Evolutionary conservation across 805 yeast species (phyloP).

Genomic region (Wickerhamomyces bisporus): DNA sequence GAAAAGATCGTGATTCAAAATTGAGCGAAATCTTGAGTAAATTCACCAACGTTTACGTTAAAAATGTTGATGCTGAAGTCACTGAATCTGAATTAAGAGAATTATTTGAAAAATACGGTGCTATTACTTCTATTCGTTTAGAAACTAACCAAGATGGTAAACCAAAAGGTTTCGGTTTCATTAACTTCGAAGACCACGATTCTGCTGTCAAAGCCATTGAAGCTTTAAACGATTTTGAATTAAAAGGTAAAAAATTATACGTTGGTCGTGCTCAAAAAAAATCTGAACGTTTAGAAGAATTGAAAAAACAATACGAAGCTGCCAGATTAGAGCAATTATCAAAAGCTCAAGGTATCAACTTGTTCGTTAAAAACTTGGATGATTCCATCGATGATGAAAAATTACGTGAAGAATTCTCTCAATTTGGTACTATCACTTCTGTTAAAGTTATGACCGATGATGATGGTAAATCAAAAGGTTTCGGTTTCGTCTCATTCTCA

Average conservation of each 20-base stretch:
- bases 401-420: constrained; percentile 86
- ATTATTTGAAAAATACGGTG: constrained; percentile 70
- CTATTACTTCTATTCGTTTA: constrained; percentile 73
- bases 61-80: constrained; percentile 75
- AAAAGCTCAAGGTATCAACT: constrained; percentile 96
- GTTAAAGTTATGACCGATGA: constrained; percentile 96
- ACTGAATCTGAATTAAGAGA: constrained; percentile 66
- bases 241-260: constrained; percentile 78
- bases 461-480: constrained; percentile 92
- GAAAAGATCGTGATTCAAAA: constrained; percentile 91
- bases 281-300: constrained; percentile 94
- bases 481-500: constrained; percentile 97
- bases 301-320: constrained; percentile 90
- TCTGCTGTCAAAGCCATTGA: constrained; percentile 90
- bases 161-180: constrained; percentile 93
- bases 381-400: constrained; percentile 88
- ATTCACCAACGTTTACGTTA: constrained; percentile 94
- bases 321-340: constrained; percentile 85
- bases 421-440: constrained; percentile 91
- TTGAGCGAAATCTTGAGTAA: constrained; percentile 84
- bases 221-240: constrained; percentile 80
- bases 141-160: constrained; percentile 82
- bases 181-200: constrained; percentile 84
- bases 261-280: constrained; percentile 99
- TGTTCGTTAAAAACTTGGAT: constrained; percentile 94